Percentiles rank a stretch among this genome's conserved stretches.
These are phyloP conservation scores for Gautieria morchelliformis DNA, from an alignment of 768 basidiomycete species.

Conservation along the genomic window DNA sequence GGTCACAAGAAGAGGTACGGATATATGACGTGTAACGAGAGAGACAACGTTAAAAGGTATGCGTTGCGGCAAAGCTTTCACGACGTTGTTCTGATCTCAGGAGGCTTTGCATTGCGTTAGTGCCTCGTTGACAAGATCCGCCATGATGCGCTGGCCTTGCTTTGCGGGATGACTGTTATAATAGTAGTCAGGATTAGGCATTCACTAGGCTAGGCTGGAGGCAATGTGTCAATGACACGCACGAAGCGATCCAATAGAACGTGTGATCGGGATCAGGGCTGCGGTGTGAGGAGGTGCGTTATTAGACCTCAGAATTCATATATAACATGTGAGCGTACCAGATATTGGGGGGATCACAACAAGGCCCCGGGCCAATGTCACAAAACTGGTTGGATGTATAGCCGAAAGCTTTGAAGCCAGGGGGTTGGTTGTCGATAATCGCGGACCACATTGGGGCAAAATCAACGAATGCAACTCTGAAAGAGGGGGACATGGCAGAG, in stretches of 20 bases:
- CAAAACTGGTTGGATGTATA: conserved; percentile 29
- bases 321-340: neutral
- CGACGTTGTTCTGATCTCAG: too few relatives aligned
- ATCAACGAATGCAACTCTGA: conserved; percentile 37
- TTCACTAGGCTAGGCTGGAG: too few relatives aligned
- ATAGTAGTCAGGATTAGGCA: neutral
- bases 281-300: neutral
- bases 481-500: conserved; percentile 14
- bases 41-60: too few relatives aligned
- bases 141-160: conserved; percentile 42
- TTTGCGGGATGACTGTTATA: conserved; percentile 37
- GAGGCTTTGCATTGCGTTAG: conserved; percentile 20
- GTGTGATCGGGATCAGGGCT: conserved; percentile 29
- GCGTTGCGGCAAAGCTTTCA: too few relatives aligned
- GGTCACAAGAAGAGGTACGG: too few relatives aligned
- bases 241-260: conserved; percentile 47
- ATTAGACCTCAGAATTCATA: neutral
- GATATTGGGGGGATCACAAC: neutral
- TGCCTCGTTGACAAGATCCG: conserved; percentile 37
- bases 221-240: conserved; percentile 11
- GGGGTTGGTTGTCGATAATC: conserved; percentile 26
- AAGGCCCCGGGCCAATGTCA: conserved; percentile 13
- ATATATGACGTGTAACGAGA: too few relatives aligned
- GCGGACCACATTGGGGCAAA: conserved; percentile 43
- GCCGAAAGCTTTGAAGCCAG: conserved; percentile 40